These are phyloP conservation scores for Carex kokanica DNA, from an alignment of 176 grass and related monocot genomes.

Conservation along the genomic window DNA sequence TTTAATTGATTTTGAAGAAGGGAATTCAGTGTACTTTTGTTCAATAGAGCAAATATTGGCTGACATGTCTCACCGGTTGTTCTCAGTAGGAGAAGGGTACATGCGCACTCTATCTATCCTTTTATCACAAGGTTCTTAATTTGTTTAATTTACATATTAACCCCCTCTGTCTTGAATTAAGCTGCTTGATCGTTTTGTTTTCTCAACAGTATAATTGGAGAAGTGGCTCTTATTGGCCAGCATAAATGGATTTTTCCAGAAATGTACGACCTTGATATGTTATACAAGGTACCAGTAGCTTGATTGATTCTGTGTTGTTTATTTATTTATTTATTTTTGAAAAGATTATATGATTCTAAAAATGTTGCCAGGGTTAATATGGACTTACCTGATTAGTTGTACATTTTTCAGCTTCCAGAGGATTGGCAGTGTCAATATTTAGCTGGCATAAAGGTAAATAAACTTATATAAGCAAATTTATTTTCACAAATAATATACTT, in stretches of 20 bases:
- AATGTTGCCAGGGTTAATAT: background rate
- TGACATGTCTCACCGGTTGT: slow-evolving; percentile 43
- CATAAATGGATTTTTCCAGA: slow-evolving; percentile 52
- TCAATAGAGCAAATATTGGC: slow-evolving; percentile 40
- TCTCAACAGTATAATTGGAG: slow-evolving; percentile 35
- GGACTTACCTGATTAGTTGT: background rate
- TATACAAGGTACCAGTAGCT: slow-evolving; percentile 40
- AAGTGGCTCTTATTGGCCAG: slow-evolving; percentile 47
- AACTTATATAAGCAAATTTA: slow-evolving; percentile 13
- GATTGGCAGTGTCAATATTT: slow-evolving; percentile 61
- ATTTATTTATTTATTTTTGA: background rate
- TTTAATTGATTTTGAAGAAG: slow-evolving; percentile 24
- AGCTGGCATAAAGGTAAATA: slow-evolving; percentile 58
- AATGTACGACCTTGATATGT: background rate
- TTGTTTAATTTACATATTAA: slow-evolving; percentile 12
- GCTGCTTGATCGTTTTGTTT: background rate
- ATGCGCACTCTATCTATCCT: slow-evolving; percentile 29
- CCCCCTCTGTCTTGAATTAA: background rate
- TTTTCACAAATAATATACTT: background rate
- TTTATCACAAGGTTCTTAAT: slow-evolving; percentile 7
- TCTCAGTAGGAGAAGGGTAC: slow-evolving; percentile 69
- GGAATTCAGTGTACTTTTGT: slow-evolving; percentile 17
- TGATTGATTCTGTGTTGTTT: slow-evolving; percentile 2
- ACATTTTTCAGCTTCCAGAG: slow-evolving; percentile 37
- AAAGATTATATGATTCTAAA: background rate